A percentile compares a stretch with the other conserved stretches of the same genome.
Evolutionary conservation across 257 asterid species (phyloP).

Genomic region (Penstemon newberryi): DNA sequence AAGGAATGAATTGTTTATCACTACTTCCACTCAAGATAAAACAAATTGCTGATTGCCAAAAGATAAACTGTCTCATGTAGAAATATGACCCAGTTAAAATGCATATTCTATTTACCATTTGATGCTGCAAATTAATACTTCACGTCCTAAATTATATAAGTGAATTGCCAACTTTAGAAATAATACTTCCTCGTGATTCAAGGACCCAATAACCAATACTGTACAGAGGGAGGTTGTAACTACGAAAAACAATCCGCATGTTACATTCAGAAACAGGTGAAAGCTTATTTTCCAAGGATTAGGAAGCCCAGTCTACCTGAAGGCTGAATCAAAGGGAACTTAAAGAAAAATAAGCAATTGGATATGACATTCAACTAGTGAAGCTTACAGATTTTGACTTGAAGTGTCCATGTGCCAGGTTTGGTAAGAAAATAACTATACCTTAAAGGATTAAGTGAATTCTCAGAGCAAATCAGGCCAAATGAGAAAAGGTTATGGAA

Average conservation of each 20-base stretch:
- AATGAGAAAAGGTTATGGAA: conserved; percentile 5
- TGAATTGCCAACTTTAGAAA: background rate
- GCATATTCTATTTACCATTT: background rate
- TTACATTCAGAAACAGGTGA: background rate
- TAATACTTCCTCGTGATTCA: conserved; percentile 11
- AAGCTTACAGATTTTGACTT: conserved; percentile 17
- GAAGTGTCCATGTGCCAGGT: conserved; percentile 10
- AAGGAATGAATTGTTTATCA: background rate
- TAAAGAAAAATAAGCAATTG: too few species aligned
- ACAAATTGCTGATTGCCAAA: background rate
- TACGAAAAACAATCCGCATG: background rate
- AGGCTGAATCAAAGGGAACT: too few species aligned
- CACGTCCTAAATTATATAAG: background rate
- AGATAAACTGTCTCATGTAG: background rate
- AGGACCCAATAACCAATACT: background rate
- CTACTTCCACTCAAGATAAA: background rate
- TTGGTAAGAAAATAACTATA: background rate
- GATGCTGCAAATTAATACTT: background rate
- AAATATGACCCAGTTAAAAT: background rate
- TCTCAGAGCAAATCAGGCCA: conserved; percentile 1
- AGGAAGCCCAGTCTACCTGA: conserved; percentile 11
- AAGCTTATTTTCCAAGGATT: conserved; percentile 20
- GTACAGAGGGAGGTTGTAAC: conserved; percentile 7
- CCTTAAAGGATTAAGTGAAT: background rate
- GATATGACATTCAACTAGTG: conserved; percentile 13